Conservation (phyloP, 2,329 filamentous ascomycete genomes). For the Botrytis hyacinthi region DNA sequence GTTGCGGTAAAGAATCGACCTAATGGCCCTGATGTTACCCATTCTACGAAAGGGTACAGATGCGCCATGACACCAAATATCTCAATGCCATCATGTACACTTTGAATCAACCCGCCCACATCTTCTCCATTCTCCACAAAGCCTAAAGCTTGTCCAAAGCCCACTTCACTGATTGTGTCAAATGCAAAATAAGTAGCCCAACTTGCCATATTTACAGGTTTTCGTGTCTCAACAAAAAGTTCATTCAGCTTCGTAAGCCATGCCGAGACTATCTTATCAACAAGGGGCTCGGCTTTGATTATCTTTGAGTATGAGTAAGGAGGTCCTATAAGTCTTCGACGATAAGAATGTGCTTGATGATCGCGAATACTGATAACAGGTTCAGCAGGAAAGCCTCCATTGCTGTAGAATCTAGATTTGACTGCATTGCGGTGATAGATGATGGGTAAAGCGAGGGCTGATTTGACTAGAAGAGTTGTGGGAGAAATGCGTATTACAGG, state of each 20-base stretch:
- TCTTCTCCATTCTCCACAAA: conserved; percentile 54
- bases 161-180: conserved; percentile 56
- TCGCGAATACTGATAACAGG: conserved; percentile 58
- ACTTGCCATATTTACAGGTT: conserved; percentile 52
- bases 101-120: conserved; percentile 52
- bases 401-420: conserved; percentile 59
- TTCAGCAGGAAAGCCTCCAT: conserved; percentile 55
- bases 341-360: conserved; percentile 49
- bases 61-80: conserved; percentile 41
- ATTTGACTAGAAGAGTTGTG: conserved; percentile 52
- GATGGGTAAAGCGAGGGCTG: conserved; percentile 53
- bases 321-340: conserved; percentile 53
- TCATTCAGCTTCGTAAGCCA: conserved; percentile 50
- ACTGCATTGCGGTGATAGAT: conserved; percentile 55
- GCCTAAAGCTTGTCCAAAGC: conserved; percentile 55
- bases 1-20: conserved; percentile 33
- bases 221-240: conserved; percentile 45
- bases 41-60: conserved; percentile 52
- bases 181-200: conserved; percentile 53
- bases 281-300: conserved; percentile 56
- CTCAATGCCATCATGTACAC: conserved; percentile 46
- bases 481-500: conserved; percentile 54
- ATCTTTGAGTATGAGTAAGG: conserved; percentile 55
- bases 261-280: conserved; percentile 50
- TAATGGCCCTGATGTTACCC: conserved; percentile 52